Base-by-base conservation (phyloP, 139 green algal genomes). In the Haematococcus lacustris region DNA sequence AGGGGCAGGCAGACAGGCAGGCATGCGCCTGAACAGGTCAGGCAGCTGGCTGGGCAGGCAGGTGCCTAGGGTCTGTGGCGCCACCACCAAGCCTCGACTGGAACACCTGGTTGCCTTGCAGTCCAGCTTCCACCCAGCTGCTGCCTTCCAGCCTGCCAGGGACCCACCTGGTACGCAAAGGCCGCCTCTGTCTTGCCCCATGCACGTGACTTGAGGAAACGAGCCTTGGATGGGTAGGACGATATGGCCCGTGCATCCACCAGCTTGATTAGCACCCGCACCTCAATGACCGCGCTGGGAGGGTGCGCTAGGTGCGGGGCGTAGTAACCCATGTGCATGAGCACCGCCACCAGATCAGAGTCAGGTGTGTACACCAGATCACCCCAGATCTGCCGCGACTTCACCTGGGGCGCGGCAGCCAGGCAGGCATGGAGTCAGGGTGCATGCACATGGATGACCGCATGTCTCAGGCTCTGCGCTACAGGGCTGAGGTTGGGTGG, bases 241-340 rank as follows among this genome's bases (percentile, higher is more conserved):
- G n/a, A n/a, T n/a, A n/a, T n/a, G 13, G 76, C 67, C 69, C 85
- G 80, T 0, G 87, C 75, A 0, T 86, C 80, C 73, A 92, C 57
- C 51, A 91, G 71, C 66, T 66, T 67, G 6, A 97, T 71, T 32
- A 90, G 71, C 17, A 76, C 91, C 1, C 81, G 78, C 77, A 91
- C 82, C 26, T 79, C 71, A 2, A 97, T 82, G 33, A 69, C 30
- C 1, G 78, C 62, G 1, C 69, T 69, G 3, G 79, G 79, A 5
- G 79, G 71, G 38, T 76, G 66, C 1, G 68, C 51, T 33, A 82
- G 71, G 73, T 78, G 82, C 72, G 81, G 64, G 61, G 87, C 87
- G 70, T 87, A 93, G 80, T 88, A 96, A 33, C 95, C 95, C 75
- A 85, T 82, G 84, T 99, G 95, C 90, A 97, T 93, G 2, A 99